Base-by-base conservation (phyloP, 257 asterid genomes). In the Fraxinus quadrangulata region DNA sequence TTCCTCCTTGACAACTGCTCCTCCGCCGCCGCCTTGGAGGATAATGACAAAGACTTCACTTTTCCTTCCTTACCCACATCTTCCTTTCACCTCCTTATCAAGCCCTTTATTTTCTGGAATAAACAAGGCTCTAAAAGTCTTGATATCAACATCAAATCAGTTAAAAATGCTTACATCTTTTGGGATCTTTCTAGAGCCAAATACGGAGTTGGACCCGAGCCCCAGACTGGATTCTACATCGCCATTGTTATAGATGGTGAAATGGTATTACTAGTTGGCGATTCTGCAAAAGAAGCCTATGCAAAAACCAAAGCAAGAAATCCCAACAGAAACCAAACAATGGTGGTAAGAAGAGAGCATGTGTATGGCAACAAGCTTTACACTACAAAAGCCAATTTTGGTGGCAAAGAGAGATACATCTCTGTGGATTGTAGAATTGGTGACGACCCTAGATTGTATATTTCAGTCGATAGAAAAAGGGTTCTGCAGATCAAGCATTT, bases 131-230 rank as follows among this genome's bases (percentile, higher is more conserved):
- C 89, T 70, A 87, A 78, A 39, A 75, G 72, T 31, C 82, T 90
- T 8, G n/a, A 36, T 14, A 31, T 72, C 73, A 54, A 75, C 67
- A 24, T 37, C 81, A 8, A 67, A 42, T 24, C 74, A 10, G 68
- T 71, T 63, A 24, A 77, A 28, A 34, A 40, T 28, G 83, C 80
- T 59, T 72, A 40, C 34, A 59, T 90, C 51, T 78, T 16, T 70
- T 90, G 91, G 91, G 94, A 90, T 83, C 85, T 90, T 24, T 82
- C 89, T 45, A 54, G 80, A 30, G 91, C 91, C 47, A 86, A 81
- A 77, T 88, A 86, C 63, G 90, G 90, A 54, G 78, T 89, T 14
- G 86, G 92, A 12, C 94, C 92, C 39, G 92, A 87, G 42, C 92
- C 94, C 3, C 28, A 56, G 9, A 88, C 90, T 71, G 89, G 90